Conservation (phyloP, 2,329 filamentous ascomycete genomes). For the Spiromastix sp. region DNA sequence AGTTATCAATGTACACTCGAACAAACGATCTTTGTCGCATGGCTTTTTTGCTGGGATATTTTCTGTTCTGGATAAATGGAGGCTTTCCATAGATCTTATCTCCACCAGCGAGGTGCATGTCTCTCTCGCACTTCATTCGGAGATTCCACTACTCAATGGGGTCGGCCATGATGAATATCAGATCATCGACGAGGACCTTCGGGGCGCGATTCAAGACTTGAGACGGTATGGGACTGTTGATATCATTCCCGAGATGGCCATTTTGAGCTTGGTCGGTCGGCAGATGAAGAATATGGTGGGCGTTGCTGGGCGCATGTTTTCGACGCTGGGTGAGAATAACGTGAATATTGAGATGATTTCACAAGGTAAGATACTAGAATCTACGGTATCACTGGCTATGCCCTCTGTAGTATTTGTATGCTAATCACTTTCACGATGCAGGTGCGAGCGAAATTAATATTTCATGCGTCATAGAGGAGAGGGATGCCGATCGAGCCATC, state of each 20-base stretch:
- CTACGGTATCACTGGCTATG: slow-evolving; percentile 6
- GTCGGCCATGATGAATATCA: slow-evolving; percentile 38
- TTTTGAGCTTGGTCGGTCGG: slow-evolving; percentile 84
- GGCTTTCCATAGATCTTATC: slow-evolving; percentile 89
- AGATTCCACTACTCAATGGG: slow-evolving; percentile 45
- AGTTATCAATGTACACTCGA: slow-evolving; percentile 95
- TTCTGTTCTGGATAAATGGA: slow-evolving; percentile 74
- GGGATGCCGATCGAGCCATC: slow-evolving; percentile 84
- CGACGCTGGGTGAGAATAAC: slow-evolving; percentile 80
- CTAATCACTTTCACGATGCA: slow-evolving; percentile 29
- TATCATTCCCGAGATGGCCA: slow-evolving; percentile 84
- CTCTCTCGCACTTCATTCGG: slow-evolving; percentile 88
- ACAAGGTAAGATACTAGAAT: slow-evolving; percentile 61
- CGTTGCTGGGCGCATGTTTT: slow-evolving; percentile 90
- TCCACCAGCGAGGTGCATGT: slow-evolving; percentile 96
- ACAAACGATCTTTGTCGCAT: slow-evolving; percentile 91
- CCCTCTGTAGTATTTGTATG: slow-evolving; percentile 2
- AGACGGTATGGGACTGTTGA: slow-evolving; percentile 80
- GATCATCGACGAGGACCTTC: slow-evolving; percentile 54
- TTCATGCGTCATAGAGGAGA: slow-evolving; percentile 88
- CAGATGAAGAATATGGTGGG: slow-evolving; percentile 98
- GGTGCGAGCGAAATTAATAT: slow-evolving; percentile 99
- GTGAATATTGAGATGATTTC: slow-evolving; percentile 99
- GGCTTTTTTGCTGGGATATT: slow-evolving; percentile 95
- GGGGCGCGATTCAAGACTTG: slow-evolving; percentile 59